A percentile compares a stretch with the other conserved stretches of the same genome.
Evolutionary conservation across 257 asterid species (phyloP).

Genomic region (Penstemon newberryi): DNA sequence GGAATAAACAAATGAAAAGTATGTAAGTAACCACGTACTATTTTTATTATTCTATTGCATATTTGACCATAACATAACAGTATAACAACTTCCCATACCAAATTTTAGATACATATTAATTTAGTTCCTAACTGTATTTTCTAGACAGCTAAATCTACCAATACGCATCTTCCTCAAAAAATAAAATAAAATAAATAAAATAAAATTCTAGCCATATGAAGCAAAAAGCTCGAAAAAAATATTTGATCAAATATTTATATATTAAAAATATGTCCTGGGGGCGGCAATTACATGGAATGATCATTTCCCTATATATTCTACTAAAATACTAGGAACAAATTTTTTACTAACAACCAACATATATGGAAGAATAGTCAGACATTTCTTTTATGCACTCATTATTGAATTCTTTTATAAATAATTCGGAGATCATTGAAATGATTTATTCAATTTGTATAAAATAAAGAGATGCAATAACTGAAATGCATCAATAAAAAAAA

Average conservation of each 20-base stretch:
- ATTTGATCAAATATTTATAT: slow-evolving; percentile 9
- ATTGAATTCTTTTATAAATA: too few relatives aligned
- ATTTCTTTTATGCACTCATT: neutral
- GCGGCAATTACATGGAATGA: slow-evolving; percentile 10
- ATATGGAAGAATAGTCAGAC: neutral
- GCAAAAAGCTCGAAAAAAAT: neutral
- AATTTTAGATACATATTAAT: slow-evolving; percentile 15
- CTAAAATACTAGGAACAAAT: neutral
- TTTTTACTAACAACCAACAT: too few relatives aligned
- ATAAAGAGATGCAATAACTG: too few relatives aligned
- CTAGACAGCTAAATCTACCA: slow-evolving; percentile 27
- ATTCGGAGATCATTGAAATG: too few relatives aligned
- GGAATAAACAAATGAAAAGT: too few relatives aligned
- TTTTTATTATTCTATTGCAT: too few relatives aligned
- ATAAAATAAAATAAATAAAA: neutral
- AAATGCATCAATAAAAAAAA: too few relatives aligned
- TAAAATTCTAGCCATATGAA: too few relatives aligned
- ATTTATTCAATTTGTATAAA: too few relatives aligned
- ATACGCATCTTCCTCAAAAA: slow-evolving; percentile 2
- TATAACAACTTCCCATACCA: slow-evolving; percentile 18
- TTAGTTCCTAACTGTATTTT: slow-evolving; percentile 15
- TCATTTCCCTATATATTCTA: slow-evolving; percentile 5
- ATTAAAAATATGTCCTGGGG: neutral
- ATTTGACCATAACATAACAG: too few relatives aligned
- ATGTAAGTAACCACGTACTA: too few relatives aligned